phyloP scores from a whole-genome alignment of 371 early-diverging fungal genomes.

The Mortierella sp. region DNA sequence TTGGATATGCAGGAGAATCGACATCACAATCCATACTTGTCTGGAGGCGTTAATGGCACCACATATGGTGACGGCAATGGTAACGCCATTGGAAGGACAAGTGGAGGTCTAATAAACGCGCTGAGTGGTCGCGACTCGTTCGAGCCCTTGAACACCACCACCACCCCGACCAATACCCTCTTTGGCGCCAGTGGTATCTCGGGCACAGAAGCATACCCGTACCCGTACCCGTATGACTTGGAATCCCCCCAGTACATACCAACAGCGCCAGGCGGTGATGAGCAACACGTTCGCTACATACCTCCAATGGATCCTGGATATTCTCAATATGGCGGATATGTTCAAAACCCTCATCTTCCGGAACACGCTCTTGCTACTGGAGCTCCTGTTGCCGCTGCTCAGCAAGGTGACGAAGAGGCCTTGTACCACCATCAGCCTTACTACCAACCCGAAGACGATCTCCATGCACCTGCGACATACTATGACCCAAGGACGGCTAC shows the following conservation, averaged over 20 bases:
- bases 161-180: background rate
- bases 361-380: too few relatives aligned
- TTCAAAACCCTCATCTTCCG: too few relatives aligned
- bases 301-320: conserved; percentile 21
- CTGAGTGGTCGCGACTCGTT: conserved; percentile 10
- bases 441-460: conserved; percentile 6
- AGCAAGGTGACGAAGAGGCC: conserved; percentile 9
- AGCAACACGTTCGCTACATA: conserved; percentile 10
- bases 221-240: background rate
- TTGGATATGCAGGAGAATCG: conserved; percentile 36
- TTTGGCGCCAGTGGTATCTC: conserved; percentile 12
- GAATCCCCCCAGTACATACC: conserved; percentile 8
- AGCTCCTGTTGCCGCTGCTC: too few relatives aligned
- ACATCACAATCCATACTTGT: background rate
- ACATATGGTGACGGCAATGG: background rate
- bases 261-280: background rate
- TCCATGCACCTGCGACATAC: conserved; percentile 22
- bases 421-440: conserved; percentile 22
- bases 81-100: background rate
- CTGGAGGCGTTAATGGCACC: background rate
- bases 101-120: background rate
- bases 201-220: conserved; percentile 14
- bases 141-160: conserved; percentile 13
- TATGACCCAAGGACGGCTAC: conserved; percentile 16
- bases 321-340: conserved; percentile 8